Evolutionary conservation across 2,329 filamentous ascomycete genomes (phyloP).

Genomic region (Dothistroma septosporum): DNA sequence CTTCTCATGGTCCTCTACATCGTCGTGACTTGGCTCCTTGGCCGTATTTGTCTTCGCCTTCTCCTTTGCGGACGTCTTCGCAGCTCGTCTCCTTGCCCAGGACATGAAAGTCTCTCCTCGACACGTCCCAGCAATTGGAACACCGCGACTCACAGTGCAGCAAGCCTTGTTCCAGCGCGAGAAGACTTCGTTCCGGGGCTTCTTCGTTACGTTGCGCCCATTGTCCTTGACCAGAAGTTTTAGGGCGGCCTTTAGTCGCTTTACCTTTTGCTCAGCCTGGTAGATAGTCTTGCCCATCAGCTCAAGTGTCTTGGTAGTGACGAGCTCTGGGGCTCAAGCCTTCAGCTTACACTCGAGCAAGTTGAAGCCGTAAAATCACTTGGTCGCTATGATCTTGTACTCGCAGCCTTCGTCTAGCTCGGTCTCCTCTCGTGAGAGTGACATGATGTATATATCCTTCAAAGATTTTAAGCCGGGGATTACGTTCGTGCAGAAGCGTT

Average conservation of each 20-base stretch:
- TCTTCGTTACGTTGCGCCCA: background rate
- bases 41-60: background rate
- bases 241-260: background rate
- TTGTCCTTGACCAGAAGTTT: background rate
- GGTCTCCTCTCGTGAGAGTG: background rate
- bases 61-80: background rate
- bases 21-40: too few species aligned
- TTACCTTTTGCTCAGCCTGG: background rate
- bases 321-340: background rate
- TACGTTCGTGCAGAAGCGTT: background rate
- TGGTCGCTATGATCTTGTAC: background rate
- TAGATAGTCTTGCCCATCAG: background rate
- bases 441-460: background rate
- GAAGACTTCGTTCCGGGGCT: background rate
- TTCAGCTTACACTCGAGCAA: background rate
- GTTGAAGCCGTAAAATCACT: background rate
- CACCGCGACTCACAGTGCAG: background rate
- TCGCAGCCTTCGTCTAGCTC: background rate
- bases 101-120: background rate
- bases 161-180: background rate
- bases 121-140: background rate
- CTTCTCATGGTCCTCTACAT: too few species aligned
- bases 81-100: background rate
- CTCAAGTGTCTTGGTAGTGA: background rate
- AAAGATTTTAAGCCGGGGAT: background rate